Evolutionary conservation across 192 early-diverging fungal species (phyloP).

Genomic region (Backusella morwellensis): DNA sequence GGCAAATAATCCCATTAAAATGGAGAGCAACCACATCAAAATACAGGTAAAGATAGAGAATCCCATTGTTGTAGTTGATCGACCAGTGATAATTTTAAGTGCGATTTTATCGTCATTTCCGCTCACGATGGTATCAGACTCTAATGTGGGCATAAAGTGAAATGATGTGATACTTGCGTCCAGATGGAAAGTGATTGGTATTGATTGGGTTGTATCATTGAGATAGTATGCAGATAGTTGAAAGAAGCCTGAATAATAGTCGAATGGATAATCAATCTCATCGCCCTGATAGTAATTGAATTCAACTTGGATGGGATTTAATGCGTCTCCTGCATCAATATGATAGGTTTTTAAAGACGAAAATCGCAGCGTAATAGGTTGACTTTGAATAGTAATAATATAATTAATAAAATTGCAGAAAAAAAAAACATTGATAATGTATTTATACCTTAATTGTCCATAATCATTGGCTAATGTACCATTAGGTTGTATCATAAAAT

Average conservation of each 20-base stretch:
- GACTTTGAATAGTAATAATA: not conserved
- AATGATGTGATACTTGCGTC: conserved; percentile 43
- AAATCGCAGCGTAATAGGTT: conserved; percentile 24
- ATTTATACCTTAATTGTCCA: conserved; percentile 32
- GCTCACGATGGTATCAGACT: not conserved
- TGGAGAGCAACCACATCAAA: conserved; percentile 47
- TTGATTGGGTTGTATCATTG: conserved; percentile 36
- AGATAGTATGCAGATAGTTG: conserved; percentile 39
- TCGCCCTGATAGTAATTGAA: conserved; percentile 25
- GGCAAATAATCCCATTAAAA: conserved; percentile 43
- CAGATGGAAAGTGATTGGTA: conserved; percentile 42
- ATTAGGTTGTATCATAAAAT: conserved; percentile 45
- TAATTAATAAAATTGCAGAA: not conserved
- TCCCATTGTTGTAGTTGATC: conserved; percentile 46
- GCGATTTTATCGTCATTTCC: conserved; percentile 35
- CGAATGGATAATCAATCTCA: conserved; percentile 48
- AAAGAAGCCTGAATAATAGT: conserved; percentile 46
- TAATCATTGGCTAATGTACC: conserved; percentile 39
- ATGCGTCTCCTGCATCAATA: conserved; percentile 20
- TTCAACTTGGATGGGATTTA: conserved; percentile 22
- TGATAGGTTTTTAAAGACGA: conserved; percentile 14
- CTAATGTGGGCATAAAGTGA: conserved; percentile 39
- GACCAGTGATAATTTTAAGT: conserved; percentile 38
- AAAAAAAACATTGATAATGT: not conserved
- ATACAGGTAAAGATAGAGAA: conserved; percentile 48